phyloP scores from a whole-genome alignment of 805 yeast genomes.

The Metschnikowia cerradonensis region DNA sequence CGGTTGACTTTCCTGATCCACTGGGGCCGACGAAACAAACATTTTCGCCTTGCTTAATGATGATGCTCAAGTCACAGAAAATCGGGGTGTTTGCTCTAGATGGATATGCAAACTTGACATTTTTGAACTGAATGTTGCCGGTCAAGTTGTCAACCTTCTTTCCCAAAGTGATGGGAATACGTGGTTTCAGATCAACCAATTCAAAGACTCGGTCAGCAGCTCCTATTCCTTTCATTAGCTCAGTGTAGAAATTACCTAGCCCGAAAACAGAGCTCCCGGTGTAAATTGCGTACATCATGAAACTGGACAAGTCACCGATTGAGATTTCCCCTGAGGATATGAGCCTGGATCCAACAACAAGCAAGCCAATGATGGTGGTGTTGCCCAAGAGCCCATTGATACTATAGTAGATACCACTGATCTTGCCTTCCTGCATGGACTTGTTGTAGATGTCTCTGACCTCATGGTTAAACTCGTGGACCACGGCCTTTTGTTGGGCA shows the following conservation, averaged over 20 bases:
- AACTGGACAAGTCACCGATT: constrained; percentile 85
- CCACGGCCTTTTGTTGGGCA: constrained; percentile 78
- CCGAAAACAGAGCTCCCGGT: constrained; percentile 94
- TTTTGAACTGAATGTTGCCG: constrained; percentile 57
- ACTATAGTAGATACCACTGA: constrained; percentile 73
- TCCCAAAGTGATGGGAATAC: constrained; percentile 67
- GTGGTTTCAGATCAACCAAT: constrained; percentile 71
- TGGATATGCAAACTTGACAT: constrained; percentile 75
- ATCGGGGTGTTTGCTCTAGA: constrained; percentile 71
- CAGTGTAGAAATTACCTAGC: constrained; percentile 84
- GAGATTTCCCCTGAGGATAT: constrained; percentile 72
- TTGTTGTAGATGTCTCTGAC: constrained; percentile 61
- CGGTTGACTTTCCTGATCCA: constrained; percentile 92
- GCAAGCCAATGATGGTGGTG: constrained; percentile 66
- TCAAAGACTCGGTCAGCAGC: constrained; percentile 92
- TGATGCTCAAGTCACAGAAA: constrained; percentile 57
- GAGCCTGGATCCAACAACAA: constrained; percentile 78
- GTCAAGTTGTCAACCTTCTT: constrained; percentile 36
- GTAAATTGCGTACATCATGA: constrained; percentile 92
- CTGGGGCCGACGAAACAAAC: constrained; percentile 96
- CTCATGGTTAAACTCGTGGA: constrained; percentile 67
- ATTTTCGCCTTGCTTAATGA: constrained; percentile 75
- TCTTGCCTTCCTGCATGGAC: constrained; percentile 75
- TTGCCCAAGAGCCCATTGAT: constrained; percentile 84
- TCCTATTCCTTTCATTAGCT: constrained; percentile 95